Base-by-base conservation (phyloP, 257 asterid species). In the Henckelia pumila region DNA sequence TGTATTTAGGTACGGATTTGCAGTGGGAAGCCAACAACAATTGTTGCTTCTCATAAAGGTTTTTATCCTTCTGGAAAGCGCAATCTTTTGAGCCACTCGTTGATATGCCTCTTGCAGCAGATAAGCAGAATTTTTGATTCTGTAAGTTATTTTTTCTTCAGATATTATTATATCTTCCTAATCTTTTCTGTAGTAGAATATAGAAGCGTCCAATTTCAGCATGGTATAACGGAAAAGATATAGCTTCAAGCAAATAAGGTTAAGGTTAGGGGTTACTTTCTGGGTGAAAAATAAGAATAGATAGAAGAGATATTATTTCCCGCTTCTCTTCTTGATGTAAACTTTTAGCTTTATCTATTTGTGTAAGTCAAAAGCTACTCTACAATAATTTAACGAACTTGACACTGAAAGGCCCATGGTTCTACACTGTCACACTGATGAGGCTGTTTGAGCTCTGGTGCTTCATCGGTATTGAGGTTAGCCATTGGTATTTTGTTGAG, bases 61-160 rank as follows among this genome's bases (percentile, higher is more conserved):
- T 90, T 88, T 71, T 90, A 88, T 74, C 89, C 95, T 2, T 76
- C 95, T 25, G 97, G 96, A 76, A 90, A 84, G 71, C 88, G 76
- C 0, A 56, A 22, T 71, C 86, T 88, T 49, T 68, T 75, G 81
- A 80, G 84, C 71, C 89, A 81, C 77, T 72, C 97, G 14, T 79
- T 90, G 81, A 89, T 85, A 73, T 86, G 90, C 69, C 81, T 90
- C 28, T 75, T 90, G 81, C 86, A 87, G 81, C 91, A 87, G 79
- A 73, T 89, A 59, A 89, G 89, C 82, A 71, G 95, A 67, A 73
- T 33, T 59, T 89, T 90, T 72, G 90, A 84, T 66, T 80, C 87
- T 56, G 97, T 90, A 77, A 83, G 96, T 77, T 69, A 29, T 13
- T 44, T 64, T 8, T 0, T 0, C 17, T 71, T 73, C 25, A 29